Evolutionary conservation across 805 yeast species (phyloP), one percentile per base, ranked within the genome.

Genomic region (Brettanomyces anomalus): DNA sequence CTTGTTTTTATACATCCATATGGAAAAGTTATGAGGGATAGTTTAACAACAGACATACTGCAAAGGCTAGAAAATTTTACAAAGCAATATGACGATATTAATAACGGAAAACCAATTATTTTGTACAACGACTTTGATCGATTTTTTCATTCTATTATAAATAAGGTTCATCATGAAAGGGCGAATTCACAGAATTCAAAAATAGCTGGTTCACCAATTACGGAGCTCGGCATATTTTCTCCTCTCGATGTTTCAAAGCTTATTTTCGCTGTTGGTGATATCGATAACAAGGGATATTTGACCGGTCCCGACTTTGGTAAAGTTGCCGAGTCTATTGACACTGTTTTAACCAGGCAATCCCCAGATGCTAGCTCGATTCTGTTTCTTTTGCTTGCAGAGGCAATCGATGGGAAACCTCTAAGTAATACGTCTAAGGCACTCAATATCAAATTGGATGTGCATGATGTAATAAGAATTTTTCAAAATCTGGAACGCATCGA

Each of bases 241-340:
- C 71, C 79, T 14, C 65, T 75, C 11, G 70, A 77, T 49, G 72
- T 83, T 4, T 77, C 77, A 59, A 84, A 83, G 5, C 71, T 89
- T 46, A 77, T 90, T 39, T 90, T 84, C 57, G 68, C 83, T 44
- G 78, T 87, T 21, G 86, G 95, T 14, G 97, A 90, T 64, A 76
- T 76, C 45, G 69, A 72, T 33, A 68, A 71, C 43, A 76, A 77
- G 50, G 97, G 96, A 6, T 79, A 71, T 46, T 37, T 61, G 19
- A 53, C 57, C 21, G 53, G 50, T 32, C 60, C 67, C 20, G 96
- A 90, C 57, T 90, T 95, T 83, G 64, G 76, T 40, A 71, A 36
- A 13, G 15, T 21, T 5, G n/a, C 30, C 24, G 16, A 14, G 6
- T 14, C 15, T 6, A 32, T 32, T 7, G 7, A 16, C 3, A n/a